These are phyloP conservation scores for Melampsora larici-populina DNA, from an alignment of 1,284 basidiomycete genomes.

Conservation along the genomic window DNA sequence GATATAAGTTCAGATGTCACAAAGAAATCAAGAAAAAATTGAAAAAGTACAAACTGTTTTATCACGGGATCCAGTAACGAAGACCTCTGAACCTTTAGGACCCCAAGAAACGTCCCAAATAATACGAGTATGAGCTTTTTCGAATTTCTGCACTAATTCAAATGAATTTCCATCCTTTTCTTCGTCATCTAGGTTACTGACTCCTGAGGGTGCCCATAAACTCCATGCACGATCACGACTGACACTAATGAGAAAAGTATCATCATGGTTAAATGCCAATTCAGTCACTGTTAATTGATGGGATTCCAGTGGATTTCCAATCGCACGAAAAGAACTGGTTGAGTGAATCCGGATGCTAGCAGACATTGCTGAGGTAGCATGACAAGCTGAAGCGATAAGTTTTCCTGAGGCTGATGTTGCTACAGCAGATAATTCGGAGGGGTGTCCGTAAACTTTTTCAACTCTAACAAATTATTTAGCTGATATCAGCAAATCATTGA, in stretches of 20 bases:
- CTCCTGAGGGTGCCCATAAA: constrained; percentile 60
- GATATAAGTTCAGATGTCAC: not conserved
- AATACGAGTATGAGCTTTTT: constrained; percentile 85
- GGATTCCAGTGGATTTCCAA: constrained; percentile 70
- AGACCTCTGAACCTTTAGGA: constrained; percentile 65
- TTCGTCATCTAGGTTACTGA: not conserved
- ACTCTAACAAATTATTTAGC: constrained; percentile 50
- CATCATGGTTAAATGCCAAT: constrained; percentile 81
- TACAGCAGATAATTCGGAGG: constrained; percentile 85
- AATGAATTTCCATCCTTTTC: constrained; percentile 10
- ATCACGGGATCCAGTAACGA: constrained; percentile 90
- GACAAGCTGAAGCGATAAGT: constrained; percentile 86
- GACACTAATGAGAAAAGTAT: constrained; percentile 72
- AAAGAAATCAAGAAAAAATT: not conserved
- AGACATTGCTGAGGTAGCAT: constrained; percentile 78
- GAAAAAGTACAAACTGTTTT: constrained; percentile 67
- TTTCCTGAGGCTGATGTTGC: constrained; percentile 67
- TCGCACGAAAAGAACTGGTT: constrained; percentile 65
- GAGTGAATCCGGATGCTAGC: constrained; percentile 83
- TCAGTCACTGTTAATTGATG: constrained; percentile 86
- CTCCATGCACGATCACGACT: constrained; percentile 91
- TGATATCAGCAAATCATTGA: not conserved
- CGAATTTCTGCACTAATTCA: constrained; percentile 60
- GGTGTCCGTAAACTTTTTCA: constrained; percentile 96
- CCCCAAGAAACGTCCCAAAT: constrained; percentile 90